phyloP scores from a whole-genome alignment of 1,139 yeast species.

The Yamadazyma epiphylla region DNA sequence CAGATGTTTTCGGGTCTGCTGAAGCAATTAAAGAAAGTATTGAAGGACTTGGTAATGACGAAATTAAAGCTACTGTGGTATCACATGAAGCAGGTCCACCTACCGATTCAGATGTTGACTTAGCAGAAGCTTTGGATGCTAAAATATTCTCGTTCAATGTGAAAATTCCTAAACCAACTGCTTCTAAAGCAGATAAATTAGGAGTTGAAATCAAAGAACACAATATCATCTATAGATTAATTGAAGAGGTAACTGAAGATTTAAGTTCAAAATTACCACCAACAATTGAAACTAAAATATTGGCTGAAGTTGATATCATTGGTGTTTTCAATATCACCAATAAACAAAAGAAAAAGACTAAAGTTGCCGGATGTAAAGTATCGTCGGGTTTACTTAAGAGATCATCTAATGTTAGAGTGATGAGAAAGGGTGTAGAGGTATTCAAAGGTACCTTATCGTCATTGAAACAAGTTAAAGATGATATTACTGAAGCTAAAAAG shows the following conservation, averaged over 20 bases:
- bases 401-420: conserved; percentile 57
- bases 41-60: conserved; percentile 78
- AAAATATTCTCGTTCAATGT: conserved; percentile 76
- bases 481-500: conserved; percentile 70
- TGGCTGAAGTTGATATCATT: conserved; percentile 68
- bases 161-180: conserved; percentile 62
- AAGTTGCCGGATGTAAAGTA: conserved; percentile 90
- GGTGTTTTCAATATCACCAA: conserved; percentile 67
- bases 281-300: conserved; percentile 59
- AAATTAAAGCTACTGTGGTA: conserved; percentile 65
- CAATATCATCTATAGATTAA: conserved; percentile 80
- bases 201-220: conserved; percentile 64
- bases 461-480: conserved; percentile 80
- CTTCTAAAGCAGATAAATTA: conserved; percentile 53
- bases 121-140: conserved; percentile 77
- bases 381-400: conserved; percentile 62
- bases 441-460: conserved; percentile 70
- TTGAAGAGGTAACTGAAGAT: conserved; percentile 75
- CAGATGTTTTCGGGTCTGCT: conserved; percentile 79
- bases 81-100: conserved; percentile 83
- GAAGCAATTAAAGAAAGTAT: conserved; percentile 72
- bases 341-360: conserved; percentile 44
- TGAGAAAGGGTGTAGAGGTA: conserved; percentile 52
- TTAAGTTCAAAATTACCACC: conserved; percentile 64
- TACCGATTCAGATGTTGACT: conserved; percentile 74